Evolutionary conservation across 495 filamentous ascomycete species (phyloP), one percentile per base, ranked within the genome.

Genomic region (Lophiotrema nucula): DNA sequence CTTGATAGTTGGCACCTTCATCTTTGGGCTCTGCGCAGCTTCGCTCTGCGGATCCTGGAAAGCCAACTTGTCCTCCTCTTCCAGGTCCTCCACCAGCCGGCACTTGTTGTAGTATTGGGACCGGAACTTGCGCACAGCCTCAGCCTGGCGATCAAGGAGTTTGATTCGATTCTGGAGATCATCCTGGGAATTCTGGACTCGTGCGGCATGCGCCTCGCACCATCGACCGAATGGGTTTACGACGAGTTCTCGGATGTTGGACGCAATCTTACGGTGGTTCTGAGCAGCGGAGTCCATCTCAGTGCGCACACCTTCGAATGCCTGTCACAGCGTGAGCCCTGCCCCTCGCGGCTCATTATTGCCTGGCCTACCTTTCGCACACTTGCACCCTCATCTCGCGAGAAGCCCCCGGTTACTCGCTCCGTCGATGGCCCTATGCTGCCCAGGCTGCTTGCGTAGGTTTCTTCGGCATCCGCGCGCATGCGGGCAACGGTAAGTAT

Each of bases 31-130:
- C 64, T 81, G 78, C 41, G 79, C 80, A 76, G 53, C 74, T 69
- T 64, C 73, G 60, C 62, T 72, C 71, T 61, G 72, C 1, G 92
- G 90, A 58, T 89, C 89, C 68, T 97, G 90, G 70, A 97, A 97
- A 26, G 90, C 92, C 12, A 99, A 82, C 73, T 97, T 97, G 69
- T 96, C 96, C 79, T 99, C 93, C 73, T 99, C 93, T 66, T 97
- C 95, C 50, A 97, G 72, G 67, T 99, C 93, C 71, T 99, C 93
- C 5, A 97, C 85, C 39, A 95, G 81, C 42, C 93, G 88, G 67
- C 93, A 99, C 73, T 97, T 97, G 77, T 96, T 97, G 81, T 96
- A 99, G 73, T 99, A 99, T 60, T 87, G 83, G 67, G 91, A 97
- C 39, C 95, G 84, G 57, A 96, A 79, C 74, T 97, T 96, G 77